phyloP scores from a whole-genome alignment of 305 asterid genomes.

The Fraxinus angustifolia region DNA sequence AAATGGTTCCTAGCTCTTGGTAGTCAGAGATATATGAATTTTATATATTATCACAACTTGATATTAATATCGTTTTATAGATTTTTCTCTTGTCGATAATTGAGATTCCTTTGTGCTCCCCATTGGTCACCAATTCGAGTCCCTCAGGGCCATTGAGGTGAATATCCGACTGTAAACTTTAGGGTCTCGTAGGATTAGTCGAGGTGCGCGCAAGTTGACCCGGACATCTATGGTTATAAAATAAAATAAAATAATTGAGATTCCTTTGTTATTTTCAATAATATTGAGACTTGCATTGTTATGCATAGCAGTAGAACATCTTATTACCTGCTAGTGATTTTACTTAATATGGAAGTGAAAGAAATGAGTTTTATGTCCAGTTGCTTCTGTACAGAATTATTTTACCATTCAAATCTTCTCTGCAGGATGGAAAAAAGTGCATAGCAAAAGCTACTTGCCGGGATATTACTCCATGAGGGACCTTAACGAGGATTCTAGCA shows the following conservation, averaged over 20 bases:
- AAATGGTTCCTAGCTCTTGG: background rate
- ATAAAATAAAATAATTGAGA: background rate
- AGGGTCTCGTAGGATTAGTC: too few relatives aligned
- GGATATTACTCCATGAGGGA: conserved; percentile 79
- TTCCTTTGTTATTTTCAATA: background rate
- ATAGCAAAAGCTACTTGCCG: conserved; percentile 66
- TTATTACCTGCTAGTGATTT: background rate
- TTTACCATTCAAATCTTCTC: conserved; percentile 8
- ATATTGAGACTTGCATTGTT: background rate
- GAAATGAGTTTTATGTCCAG: background rate
- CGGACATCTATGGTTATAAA: too few relatives aligned
- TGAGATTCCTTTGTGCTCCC: background rate
- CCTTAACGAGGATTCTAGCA: conserved; percentile 85
- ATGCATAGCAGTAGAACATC: background rate
- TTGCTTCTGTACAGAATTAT: conserved; percentile 3
- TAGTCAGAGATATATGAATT: background rate
- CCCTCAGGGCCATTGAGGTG: too few relatives aligned
- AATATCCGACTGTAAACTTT: too few relatives aligned
- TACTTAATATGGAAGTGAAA: background rate
- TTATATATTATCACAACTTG: background rate
- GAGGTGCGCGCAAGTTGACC: too few relatives aligned
- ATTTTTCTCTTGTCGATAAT: background rate
- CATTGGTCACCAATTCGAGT: too few relatives aligned
- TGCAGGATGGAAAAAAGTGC: conserved; percentile 84
- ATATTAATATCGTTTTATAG: background rate